Base-by-base conservation (phyloP, 306 rosid species). In the Cucumis cinereus region DNA sequence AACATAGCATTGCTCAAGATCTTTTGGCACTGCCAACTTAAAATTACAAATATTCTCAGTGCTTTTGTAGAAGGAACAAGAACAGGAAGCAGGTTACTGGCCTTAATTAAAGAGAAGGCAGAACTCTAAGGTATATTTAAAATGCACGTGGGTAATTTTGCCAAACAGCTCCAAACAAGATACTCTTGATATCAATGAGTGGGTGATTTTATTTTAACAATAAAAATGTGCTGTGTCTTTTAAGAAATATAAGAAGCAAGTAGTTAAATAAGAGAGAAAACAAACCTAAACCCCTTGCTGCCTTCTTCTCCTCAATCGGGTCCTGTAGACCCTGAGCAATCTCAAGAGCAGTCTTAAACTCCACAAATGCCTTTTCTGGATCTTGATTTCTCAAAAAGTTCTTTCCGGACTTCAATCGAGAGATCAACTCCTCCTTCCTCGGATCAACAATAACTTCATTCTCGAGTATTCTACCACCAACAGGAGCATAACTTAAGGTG, bases 251-350 rank as follows among this genome's bases (percentile, higher is more conserved):
- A 49, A 24, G 24, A 70, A 70, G 23, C 24, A 47, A 70, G 41
- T 15, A 26, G 55, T 26, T 49, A 45, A 70, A 36, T 12, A 69
- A 35, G 72, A 41, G 49, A 80, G 28, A 50, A 56, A 52, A 84
- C 93, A 70, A 60, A 94, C 99, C 99, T 89, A 94, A 77, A 70
- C 99, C 99, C 81, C 99, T 88, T 1, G 97, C 96, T 50, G 99
- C 99, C 66, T 94, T 94, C 86, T 94, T 94, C 87, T 92, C 99
- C 84, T 90, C 93, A 22, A 76, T 86, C 61, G 99, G 88, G 83
- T 94, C 99, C 47, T 85, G 80, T 57, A 92, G 63, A 79, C 36
- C 81, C 80, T 84, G 92, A 12, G 98, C 92, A 77, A 94, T 89
- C 81, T 89, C 96, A 17, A 94, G 89, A 17, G 97, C 97, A 16